Conservation (phyloP, 176 grass and related monocot species). For the Avena eriantha region DNA sequence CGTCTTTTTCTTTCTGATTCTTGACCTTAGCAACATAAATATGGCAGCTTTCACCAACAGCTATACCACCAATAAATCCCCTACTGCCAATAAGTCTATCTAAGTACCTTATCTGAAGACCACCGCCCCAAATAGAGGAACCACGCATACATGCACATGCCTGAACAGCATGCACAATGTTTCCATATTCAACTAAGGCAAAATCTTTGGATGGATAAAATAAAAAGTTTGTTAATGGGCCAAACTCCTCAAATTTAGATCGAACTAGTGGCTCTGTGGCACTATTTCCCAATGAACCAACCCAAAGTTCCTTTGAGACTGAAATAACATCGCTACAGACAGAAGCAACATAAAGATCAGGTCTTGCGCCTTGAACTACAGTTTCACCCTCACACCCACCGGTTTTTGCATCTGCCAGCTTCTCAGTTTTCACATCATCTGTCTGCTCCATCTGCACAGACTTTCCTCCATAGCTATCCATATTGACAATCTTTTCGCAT, state of each 20-base stretch:
- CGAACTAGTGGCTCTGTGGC: conserved; percentile 63
- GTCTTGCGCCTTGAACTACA: conserved; percentile 24
- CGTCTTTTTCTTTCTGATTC: conserved; percentile 73
- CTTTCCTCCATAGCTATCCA: conserved; percentile 27
- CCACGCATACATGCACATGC: conserved; percentile 84
- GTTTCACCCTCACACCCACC: conserved; percentile 29
- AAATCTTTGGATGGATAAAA: conserved; percentile 67
- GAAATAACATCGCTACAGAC: conserved; percentile 67
- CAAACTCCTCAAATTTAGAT: conserved; percentile 86
- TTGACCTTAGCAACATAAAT: conserved; percentile 79
- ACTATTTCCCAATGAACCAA: conserved; percentile 64
- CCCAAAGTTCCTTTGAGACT: conserved; percentile 90
- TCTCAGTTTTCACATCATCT: conserved; percentile 47
- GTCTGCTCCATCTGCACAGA: conserved; percentile 32
- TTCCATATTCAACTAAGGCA: conserved; percentile 78
- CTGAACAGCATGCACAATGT: conserved; percentile 69
- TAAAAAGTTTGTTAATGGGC: conserved; percentile 62
- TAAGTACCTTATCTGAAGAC: conserved; percentile 79
- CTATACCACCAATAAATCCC: conserved; percentile 66
- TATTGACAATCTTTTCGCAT: conserved; percentile 24
- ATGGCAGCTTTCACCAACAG: conserved; percentile 80
- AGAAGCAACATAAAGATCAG: conserved; percentile 66
- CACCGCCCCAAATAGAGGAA: conserved; percentile 77
- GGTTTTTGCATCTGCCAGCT: conserved; percentile 38
- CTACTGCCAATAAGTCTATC: conserved; percentile 74